A percentile compares a stretch with the other conserved stretches of the same genome.
These are phyloP conservation scores for Gleditsia sinensis DNA, from an alignment of 306 rosid species.

Conservation along the genomic window DNA sequence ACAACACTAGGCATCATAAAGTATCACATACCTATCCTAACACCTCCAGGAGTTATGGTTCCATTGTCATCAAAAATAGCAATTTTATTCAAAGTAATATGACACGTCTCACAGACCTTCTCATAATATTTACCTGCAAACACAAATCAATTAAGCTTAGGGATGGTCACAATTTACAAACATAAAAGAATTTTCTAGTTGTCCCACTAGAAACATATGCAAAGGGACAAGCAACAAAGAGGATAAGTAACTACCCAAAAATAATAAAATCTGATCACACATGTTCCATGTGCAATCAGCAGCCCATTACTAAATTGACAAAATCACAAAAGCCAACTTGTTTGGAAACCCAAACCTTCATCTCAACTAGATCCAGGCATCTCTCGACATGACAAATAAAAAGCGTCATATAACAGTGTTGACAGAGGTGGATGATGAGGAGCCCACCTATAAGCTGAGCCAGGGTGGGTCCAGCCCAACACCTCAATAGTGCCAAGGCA, in stretches of 20 bases:
- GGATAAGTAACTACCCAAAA: not conserved
- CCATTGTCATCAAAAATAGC: slow-evolving; percentile 87
- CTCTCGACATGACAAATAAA: not conserved
- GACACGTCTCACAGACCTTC: slow-evolving; percentile 84
- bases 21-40: slow-evolving; percentile 72
- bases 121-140: slow-evolving; percentile 77
- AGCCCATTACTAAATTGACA: not conserved
- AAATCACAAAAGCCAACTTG: not conserved
- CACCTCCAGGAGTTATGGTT: slow-evolving; percentile 79
- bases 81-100: slow-evolving; percentile 88
- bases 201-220: not conserved
- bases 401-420: not conserved
- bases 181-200: not conserved
- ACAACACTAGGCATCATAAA: slow-evolving; percentile 18
- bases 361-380: not conserved
- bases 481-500: not conserved
- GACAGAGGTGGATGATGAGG: not conserved
- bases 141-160: slow-evolving; percentile 11
- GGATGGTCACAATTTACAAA: slow-evolving; percentile 11
- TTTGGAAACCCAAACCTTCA: not conserved
- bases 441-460: not conserved
- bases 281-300: not conserved
- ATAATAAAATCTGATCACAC: not conserved
- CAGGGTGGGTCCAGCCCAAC: not conserved
- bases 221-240: not conserved